phyloP scores from a whole-genome alignment of 192 early-diverging fungal species.

The Umbelopsis isabellina region DNA sequence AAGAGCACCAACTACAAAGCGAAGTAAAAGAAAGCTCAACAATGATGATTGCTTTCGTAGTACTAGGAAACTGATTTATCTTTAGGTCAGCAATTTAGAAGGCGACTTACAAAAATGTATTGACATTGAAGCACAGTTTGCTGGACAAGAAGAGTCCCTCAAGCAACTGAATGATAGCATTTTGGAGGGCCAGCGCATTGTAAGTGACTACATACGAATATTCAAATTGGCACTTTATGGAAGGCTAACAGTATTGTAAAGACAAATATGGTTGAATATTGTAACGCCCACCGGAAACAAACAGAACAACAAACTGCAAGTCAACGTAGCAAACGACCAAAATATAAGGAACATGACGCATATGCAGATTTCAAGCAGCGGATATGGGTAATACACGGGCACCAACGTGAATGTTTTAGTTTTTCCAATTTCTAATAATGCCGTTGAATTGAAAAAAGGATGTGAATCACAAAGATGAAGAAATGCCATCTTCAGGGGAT shows the following conservation, averaged over 20 bases:
- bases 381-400: constrained; percentile 32
- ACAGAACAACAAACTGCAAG: background rate
- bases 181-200: constrained; percentile 19
- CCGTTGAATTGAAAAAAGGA: constrained; percentile 22
- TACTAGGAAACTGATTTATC: no score
- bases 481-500: constrained; percentile 23
- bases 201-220: constrained; percentile 17
- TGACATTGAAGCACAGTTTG: constrained; percentile 26
- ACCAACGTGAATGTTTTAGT: no score
- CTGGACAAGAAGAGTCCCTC: constrained; percentile 5
- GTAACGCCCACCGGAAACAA: background rate
- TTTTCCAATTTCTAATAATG: background rate
- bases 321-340: background rate
- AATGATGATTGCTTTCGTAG: background rate
- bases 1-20: background rate
- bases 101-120: constrained; percentile 19
- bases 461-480: constrained; percentile 35
- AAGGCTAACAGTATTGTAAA: constrained; percentile 3
- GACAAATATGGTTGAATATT: constrained; percentile 27
- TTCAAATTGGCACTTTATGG: background rate
- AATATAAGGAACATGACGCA: constrained; percentile 26
- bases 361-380: constrained; percentile 33
- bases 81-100: constrained; percentile 23
- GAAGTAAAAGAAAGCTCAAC: background rate
- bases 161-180: background rate